Base-by-base conservation (phyloP, 108 stramenopile genomes). In the Parietichytrium sp. region DNA sequence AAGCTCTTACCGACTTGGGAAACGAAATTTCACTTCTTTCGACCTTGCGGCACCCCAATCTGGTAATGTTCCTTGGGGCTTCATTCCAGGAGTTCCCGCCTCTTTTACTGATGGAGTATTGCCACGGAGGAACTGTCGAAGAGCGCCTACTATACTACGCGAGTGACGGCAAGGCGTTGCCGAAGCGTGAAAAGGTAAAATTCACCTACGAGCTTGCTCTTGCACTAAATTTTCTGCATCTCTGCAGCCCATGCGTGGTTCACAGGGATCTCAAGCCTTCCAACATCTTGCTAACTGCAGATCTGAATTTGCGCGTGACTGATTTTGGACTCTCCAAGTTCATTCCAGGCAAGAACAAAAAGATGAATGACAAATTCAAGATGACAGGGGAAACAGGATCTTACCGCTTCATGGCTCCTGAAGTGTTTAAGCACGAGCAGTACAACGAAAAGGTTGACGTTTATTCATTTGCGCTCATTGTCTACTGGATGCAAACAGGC, bases 301-400 rank as follows among this genome's bases (percentile, higher is more conserved):
- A 86, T 25, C 96, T 94, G 20, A 88, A 93, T 20, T 82, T 97
- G 42, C 96, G 96, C 83, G 95, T 98, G 72, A 86, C 93, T 3
- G 98, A 98, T 86, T 97, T 98, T 89, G 96, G 96, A 18, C 93
- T 98, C 7, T 91, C 93, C 18, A 95, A 93, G 81, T 86, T 93
- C 30, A 89, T 93, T 52, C 91, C 93, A 0, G 92, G 93, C 51
- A 92, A 91, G 27, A 86, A 49, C 79, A 79, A 79, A 29, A 79
- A 79, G 26, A 48, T 79, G n/a, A 26, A 29, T 18, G 48, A 79
- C 49, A 49, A 51, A 2, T 79, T 79, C 79, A 51, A 25, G 77
- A 93, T 94, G 92, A 94, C 94, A 8, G 94, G 94, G 10, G 93
- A 93, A 83, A 93, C 93, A 10, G 94, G 94, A 49, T 89, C 88